Percentiles rank a stretch among this genome's conserved stretches.
phyloP scores from a whole-genome alignment of 495 filamentous ascomycete species.

The Neurospora sublineolata region DNA sequence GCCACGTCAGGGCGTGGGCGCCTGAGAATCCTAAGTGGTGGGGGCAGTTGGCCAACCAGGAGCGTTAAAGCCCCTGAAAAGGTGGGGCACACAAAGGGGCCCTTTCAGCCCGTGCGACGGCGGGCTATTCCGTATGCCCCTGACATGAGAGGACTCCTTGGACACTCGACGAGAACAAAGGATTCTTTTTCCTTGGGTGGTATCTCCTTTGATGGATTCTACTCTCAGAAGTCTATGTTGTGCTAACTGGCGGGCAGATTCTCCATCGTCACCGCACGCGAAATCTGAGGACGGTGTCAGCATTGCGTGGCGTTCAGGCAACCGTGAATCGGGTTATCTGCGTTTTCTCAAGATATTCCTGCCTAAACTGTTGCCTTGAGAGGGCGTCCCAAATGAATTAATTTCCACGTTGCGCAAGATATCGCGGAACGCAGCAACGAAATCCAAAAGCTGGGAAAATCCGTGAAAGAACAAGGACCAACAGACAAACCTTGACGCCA shows the following conservation, averaged over 20 bases:
- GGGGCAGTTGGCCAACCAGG: not conserved
- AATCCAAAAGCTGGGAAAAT: not conserved
- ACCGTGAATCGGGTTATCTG: not conserved
- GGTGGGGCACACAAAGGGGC: not conserved
- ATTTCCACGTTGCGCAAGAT: not conserved
- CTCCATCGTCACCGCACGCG: not conserved
- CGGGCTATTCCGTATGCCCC: not conserved
- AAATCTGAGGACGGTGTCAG: not conserved
- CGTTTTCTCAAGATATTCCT: not conserved
- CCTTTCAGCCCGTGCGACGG: not conserved
- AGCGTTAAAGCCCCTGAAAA: not conserved
- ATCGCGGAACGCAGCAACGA: not conserved
- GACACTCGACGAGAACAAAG: not conserved
- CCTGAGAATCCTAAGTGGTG: no score
- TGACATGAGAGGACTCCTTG: not conserved
- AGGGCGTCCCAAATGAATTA: not conserved
- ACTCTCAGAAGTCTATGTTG: not conserved
- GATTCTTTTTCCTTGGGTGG: not conserved
- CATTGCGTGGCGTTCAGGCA: not conserved
- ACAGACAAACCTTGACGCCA: not conserved
- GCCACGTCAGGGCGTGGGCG: no score
- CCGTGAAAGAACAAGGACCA: not conserved
- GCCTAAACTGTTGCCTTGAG: not conserved
- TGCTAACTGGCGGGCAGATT: not conserved
- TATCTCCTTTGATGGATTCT: not conserved